Evolutionary conservation across 345 rosid genomes (phyloP).

Genomic region (Pistacia atlantica): DNA sequence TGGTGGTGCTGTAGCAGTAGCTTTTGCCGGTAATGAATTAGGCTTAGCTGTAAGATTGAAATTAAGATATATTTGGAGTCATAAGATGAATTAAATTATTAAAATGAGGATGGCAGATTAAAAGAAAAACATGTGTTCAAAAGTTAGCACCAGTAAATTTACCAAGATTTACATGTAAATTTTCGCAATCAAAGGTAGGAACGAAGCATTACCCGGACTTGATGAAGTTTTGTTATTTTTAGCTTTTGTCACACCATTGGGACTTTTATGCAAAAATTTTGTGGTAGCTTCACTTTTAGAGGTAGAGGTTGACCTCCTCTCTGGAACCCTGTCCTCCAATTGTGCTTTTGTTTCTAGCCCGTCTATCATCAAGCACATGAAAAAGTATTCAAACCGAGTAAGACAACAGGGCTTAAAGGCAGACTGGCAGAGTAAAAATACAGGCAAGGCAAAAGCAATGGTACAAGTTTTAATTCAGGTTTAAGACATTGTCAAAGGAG

Average conservation of each 20-base stretch:
- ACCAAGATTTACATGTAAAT: background rate
- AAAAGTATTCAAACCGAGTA: background rate
- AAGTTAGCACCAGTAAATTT: too few relatives aligned
- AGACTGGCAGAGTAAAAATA: background rate
- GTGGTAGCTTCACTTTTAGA: constrained; percentile 19
- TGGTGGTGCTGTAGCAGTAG: constrained; percentile 24
- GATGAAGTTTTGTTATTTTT: constrained; percentile 27
- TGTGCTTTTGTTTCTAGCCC: constrained; percentile 20
- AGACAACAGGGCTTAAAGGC: background rate
- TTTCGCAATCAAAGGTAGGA: background rate
- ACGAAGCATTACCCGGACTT: constrained; percentile 40
- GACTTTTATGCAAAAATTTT: constrained; percentile 25
- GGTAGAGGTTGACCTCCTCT: constrained; percentile 36
- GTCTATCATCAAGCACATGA: constrained; percentile 18
- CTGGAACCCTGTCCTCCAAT: constrained; percentile 28
- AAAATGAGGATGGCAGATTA: background rate
- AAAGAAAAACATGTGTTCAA: background rate
- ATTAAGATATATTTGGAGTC: background rate
- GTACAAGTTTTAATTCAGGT: background rate
- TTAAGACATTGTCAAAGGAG: too few relatives aligned
- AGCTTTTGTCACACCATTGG: constrained; percentile 25
- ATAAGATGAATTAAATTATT: background rate
- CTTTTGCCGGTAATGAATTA: constrained; percentile 25
- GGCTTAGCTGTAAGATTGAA: constrained; percentile 39
- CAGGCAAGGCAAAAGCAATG: background rate